Percentiles rank a stretch among this genome's conserved stretches.
phyloP scores from a whole-genome alignment of 805 yeast species.

The Cyberlindnera maclurae region DNA sequence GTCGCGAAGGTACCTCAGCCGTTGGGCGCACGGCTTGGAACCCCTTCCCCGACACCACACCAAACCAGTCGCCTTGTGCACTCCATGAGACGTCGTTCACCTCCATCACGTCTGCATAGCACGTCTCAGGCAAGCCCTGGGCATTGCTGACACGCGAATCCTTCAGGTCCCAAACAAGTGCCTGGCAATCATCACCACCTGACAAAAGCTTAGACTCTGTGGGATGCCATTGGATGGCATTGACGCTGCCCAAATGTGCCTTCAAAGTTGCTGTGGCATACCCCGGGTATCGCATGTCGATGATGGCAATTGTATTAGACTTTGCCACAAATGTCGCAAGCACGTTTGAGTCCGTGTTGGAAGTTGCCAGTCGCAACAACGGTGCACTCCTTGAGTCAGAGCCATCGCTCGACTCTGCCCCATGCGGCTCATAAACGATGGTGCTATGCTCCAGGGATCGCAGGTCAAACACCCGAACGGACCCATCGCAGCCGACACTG shows the following conservation, averaged over 20 bases:
- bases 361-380: conserved; percentile 67
- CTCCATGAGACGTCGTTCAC: conserved; percentile 75
- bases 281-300: conserved; percentile 88
- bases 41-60: conserved; percentile 38
- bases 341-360: conserved; percentile 73
- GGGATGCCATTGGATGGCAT: conserved; percentile 84
- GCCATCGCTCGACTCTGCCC: conserved; percentile 3
- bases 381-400: background rate
- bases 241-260: conserved; percentile 63
- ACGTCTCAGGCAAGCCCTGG: conserved; percentile 31
- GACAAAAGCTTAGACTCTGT: conserved; percentile 50
- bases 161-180: conserved; percentile 56
- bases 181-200: conserved; percentile 72
- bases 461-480: conserved; percentile 86
- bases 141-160: conserved; percentile 2
- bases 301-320: conserved; percentile 54
- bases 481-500: conserved; percentile 93
- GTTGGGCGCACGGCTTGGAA: conserved; percentile 25
- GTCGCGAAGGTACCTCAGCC: too few species aligned
- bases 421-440: conserved; percentile 78
- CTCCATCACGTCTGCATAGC: conserved; percentile 60
- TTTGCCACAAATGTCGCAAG: conserved; percentile 77
- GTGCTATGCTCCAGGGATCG: conserved; percentile 89
- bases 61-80: conserved; percentile 72
- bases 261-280: conserved; percentile 63